Percentiles rank a stretch among this genome's conserved stretches.
Evolutionary conservation across 2,329 filamentous ascomycete genomes (phyloP).

Genomic region (Penicillium capsulatum): DNA sequence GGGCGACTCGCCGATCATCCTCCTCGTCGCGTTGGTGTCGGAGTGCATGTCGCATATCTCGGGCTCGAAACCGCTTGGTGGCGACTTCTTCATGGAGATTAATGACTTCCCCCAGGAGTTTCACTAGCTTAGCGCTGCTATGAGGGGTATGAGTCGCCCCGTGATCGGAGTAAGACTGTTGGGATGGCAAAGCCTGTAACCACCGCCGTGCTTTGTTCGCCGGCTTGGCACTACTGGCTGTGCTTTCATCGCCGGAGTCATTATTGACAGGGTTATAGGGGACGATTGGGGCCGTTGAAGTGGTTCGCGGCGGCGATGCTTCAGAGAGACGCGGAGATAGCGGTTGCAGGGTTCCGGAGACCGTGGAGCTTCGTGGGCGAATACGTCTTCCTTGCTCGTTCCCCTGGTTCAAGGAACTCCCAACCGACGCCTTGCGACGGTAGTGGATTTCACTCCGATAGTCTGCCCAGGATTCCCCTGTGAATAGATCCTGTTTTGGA

Average conservation of each 20-base stretch:
- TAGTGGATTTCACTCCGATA: constrained; percentile 5
- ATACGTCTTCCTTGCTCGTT: background rate
- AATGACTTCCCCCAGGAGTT: constrained; percentile 8
- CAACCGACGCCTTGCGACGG: background rate
- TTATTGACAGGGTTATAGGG: background rate
- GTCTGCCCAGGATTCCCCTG: constrained; percentile 1
- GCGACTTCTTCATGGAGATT: constrained; percentile 16
- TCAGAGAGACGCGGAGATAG: background rate
- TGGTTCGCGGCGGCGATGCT: background rate
- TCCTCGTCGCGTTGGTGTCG: constrained; percentile 26
- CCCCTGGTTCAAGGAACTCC: background rate
- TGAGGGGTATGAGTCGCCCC: background rate
- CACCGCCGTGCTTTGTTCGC: background rate
- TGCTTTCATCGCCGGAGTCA: background rate
- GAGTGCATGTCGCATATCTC: constrained; percentile 22
- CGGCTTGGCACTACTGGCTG: background rate
- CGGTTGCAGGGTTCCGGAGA: constrained; percentile 2
- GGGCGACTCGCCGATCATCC: constrained; percentile 12
- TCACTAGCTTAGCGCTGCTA: constrained; percentile 2
- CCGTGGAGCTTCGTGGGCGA: constrained; percentile 2
- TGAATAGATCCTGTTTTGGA: background rate
- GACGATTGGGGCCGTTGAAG: constrained; percentile 1
- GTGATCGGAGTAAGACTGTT: background rate
- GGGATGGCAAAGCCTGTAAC: background rate
- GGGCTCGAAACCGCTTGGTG: constrained; percentile 16